phyloP scores from a whole-genome alignment of 2,329 filamentous ascomycete genomes.

The Colletotrichum eleusines region DNA sequence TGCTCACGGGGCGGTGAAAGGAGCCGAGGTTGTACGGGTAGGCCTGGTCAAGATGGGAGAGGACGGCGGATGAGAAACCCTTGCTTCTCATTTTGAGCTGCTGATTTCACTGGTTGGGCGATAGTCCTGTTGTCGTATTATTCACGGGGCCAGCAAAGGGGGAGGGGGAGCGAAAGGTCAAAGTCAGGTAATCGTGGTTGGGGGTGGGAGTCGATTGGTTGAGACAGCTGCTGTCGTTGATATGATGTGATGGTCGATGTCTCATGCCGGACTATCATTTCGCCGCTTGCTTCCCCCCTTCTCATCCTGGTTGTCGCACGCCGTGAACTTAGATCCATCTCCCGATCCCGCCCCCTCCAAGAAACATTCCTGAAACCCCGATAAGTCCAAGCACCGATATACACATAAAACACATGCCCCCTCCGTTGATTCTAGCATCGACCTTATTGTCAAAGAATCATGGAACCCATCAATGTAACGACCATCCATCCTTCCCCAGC shows the following conservation, averaged over 20 bases:
- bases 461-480: neutral
- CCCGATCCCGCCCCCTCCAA: neutral
- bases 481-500: neutral
- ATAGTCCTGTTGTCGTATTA: conserved; percentile 12
- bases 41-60: conserved; percentile 38
- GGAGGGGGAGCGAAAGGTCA: neutral
- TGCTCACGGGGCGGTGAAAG: conserved; percentile 67
- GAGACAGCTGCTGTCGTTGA: conserved; percentile 21
- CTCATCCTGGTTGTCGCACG: neutral
- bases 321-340: conserved; percentile 12
- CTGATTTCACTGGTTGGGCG: neutral
- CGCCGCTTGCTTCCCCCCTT: conserved; percentile 11
- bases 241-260: conserved; percentile 20
- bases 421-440: neutral
- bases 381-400: conserved; percentile 23
- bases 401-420: neutral
- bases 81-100: conserved; percentile 38
- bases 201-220: conserved; percentile 32
- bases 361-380: conserved; percentile 31
- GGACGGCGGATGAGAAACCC: conserved; percentile 24
- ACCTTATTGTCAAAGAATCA: neutral
- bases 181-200: conserved; percentile 24
- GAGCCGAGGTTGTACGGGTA: conserved; percentile 73
- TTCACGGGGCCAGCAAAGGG: conserved; percentile 2
- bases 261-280: conserved; percentile 34